These are phyloP conservation scores for Pontederia paniculata DNA, from an alignment of 176 grass and related monocot species.

Conservation along the genomic window DNA sequence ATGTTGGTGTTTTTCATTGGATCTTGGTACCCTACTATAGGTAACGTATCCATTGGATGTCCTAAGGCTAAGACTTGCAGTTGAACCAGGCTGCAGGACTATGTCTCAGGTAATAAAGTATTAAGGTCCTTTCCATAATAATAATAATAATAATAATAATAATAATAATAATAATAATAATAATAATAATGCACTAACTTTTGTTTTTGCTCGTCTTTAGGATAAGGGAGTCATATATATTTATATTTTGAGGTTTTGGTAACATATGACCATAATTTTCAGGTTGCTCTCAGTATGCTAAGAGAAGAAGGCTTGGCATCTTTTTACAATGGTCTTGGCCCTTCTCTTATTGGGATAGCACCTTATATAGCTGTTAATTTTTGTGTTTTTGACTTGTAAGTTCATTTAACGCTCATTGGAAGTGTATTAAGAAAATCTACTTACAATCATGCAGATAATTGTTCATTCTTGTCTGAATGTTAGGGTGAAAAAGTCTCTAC, in stretches of 20 bases:
- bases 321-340: constrained; percentile 85
- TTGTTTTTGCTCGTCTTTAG: neutral
- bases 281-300: constrained; percentile 91
- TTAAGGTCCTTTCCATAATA: too few species aligned
- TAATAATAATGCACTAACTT: too few species aligned
- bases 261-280: constrained; percentile 16
- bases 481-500: constrained; percentile 96
- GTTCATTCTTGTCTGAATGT: constrained; percentile 5
- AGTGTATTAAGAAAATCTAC: neutral
- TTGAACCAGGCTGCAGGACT: constrained; percentile 76
- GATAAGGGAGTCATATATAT: constrained; percentile 13
- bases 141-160: too few species aligned
- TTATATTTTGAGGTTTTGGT: too few species aligned
- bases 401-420: constrained; percentile 9
- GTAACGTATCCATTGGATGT: constrained; percentile 97
- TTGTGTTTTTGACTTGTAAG: constrained; percentile 99
- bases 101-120: constrained; percentile 64
- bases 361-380: constrained; percentile 99
- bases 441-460: neutral
- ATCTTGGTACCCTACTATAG: constrained; percentile 20
- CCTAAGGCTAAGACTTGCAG: constrained; percentile 84
- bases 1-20: too few species aligned
- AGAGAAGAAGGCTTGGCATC: constrained; percentile 85
- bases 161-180: too few species aligned
- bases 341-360: constrained; percentile 87